Evolutionary conservation across 352 stramenopile genomes (phyloP), one percentile per base, ranked within the genome.

Genomic region (Globisporangium radiosum): DNA sequence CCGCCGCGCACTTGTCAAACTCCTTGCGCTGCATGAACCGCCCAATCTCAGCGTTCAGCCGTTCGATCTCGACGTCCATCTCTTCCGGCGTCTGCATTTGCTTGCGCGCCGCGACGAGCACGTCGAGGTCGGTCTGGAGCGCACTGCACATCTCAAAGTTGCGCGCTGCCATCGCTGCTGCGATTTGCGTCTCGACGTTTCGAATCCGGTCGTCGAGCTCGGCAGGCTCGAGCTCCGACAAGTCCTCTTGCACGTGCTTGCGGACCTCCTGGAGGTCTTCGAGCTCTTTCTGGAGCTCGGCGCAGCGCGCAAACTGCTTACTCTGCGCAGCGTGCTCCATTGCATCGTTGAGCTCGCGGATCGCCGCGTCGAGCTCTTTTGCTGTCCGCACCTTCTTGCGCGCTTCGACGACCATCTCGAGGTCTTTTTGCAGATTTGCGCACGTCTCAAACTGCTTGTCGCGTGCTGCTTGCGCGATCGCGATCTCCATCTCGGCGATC

Each of bases 381-480:
- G 82, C 78, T 0, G 85, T 96, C n/a, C 85, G 84, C 7, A 94
- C 83, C 53, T 85, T 86, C 63, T 91, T 91, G 15, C 84, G 81
- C 7, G 82, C 85, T 15, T 93, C 83, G 0, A 94, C 75, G 38
- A 92, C 72, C 49, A 81, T 83, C 47, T 95, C 84, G 4, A 95
- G 63, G 14, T 96, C 85, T 15, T 92, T 84, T 58, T 95, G 87
- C 43, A 96, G 63, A 37, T 86, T 88, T 0, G 85, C 77, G 45
- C 85, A 96, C 55, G 83, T 56, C 38, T 95, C 84, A 66, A 96
- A 96, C 60, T 96, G 78, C 58, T 93, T 94, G 68, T 79, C 86
- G 17, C 73, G 65, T 0, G 83, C 85, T 19, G 87, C 87, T n/a
- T 88, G 69, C 19, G 77, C 75, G 60, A 96, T 94, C 7, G 81